Evolutionary conservation across 441 rosid genomes (phyloP).

Genomic region (Mallotus japonicus): DNA sequence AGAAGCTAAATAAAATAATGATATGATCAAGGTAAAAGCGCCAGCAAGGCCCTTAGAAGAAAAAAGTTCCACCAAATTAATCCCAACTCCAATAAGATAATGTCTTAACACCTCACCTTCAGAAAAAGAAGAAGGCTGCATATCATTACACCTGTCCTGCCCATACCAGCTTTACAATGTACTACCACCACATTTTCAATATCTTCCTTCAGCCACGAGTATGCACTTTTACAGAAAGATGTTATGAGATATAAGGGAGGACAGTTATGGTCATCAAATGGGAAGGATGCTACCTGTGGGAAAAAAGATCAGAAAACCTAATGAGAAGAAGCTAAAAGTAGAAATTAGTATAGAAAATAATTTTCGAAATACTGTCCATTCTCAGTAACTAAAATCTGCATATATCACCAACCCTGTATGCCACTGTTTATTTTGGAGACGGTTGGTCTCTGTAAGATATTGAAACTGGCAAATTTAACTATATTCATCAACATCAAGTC

Average conservation of each 20-base stretch:
- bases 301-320: neutral
- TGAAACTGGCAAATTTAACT: neutral
- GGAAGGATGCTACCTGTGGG: slow-evolving; percentile 74
- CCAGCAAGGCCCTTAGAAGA: slow-evolving; percentile 6
- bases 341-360: neutral
- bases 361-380: neutral
- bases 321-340: slow-evolving; percentile 15
- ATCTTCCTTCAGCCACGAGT: slow-evolving; percentile 85
- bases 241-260: slow-evolving; percentile 73
- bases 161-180: slow-evolving; percentile 94
- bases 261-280: slow-evolving; percentile 86
- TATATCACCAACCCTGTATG: neutral
- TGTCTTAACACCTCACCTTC: slow-evolving; percentile 45
- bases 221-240: slow-evolving; percentile 81
- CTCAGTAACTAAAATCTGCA: neutral
- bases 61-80: slow-evolving; percentile 1
- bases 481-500: neutral
- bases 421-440: neutral
- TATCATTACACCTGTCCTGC: slow-evolving; percentile 85
- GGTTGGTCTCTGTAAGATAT: neutral
- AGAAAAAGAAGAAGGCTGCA: slow-evolving; percentile 77
- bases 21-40: slow-evolving; percentile 6
- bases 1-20: slow-evolving; percentile 18
- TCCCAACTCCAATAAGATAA: neutral
- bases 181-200: slow-evolving; percentile 83